Evolutionary conservation across 371 early-diverging fungal species (phyloP), one percentile per base, ranked within the genome.

Genomic region (Mortierella sp.): DNA sequence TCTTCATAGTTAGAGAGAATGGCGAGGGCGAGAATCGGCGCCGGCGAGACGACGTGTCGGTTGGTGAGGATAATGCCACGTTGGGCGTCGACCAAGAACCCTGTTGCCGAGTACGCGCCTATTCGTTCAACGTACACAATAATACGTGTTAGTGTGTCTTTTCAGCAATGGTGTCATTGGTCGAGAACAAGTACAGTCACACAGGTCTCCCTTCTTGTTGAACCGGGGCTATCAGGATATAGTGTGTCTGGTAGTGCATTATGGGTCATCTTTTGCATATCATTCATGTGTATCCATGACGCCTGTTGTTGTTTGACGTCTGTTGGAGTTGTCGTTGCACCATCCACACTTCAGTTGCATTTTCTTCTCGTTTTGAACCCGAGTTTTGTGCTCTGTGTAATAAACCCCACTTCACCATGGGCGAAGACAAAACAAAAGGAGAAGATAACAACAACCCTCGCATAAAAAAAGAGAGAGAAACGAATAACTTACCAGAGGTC

Each of bases 11-110:
- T 93, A 79, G 94, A 92, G 64, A 93, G 92, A 29, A 96, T 87
- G 2, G 95, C 93, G 77, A 91, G 93, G 0, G 95, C 96, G 31
- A 95, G 92, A 68, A 95, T 93, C 6, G 97, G 98, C 0, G 95
- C 97, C 0, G 95, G 90, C 52, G 95, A 93, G 29, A 94, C 95
- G 19, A 97, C 96, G 73, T 97, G 97, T 3, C 97, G 89, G 85
- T 98, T 98, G 10, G 98, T 94, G 41, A 98, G 90, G 64, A 98
- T 95, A 47, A 98, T 90, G 16, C 97, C 99, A 4, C 88, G 89
- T 72, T 91, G 75, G 8, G 94, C 95, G 77, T 99, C 98, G 1
- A 99, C 98, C 14, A 99, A 93, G 82, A 98, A 98, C 14, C 99
- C 99, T 11, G 98, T 94, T 1, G 99, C 97, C 50, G 91, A 91